Evolutionary conservation across 2,329 filamentous ascomycete genomes (phyloP), one percentile per base, ranked within the genome.

Genomic region (Kalmusia sp.): DNA sequence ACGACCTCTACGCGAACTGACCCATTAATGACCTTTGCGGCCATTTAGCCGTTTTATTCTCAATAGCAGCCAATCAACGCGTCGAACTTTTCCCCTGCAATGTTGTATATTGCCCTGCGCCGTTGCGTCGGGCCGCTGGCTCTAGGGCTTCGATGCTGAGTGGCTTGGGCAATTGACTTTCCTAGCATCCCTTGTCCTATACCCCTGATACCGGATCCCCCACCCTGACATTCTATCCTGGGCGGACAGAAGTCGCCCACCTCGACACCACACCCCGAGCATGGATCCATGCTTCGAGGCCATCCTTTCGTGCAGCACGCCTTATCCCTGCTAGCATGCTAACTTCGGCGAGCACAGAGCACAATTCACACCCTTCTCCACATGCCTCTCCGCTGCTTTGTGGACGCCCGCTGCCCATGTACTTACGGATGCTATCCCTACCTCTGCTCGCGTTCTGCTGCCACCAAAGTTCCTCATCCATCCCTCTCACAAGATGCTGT

Each of bases 361-460:
- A 69, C 67, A 66, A 64, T 67, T 63, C 65, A 58, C 48, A 61
- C 62, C 62, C 59, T 62, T 69, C 69, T 71, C 69, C 71, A 73
- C 70, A 72, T 64, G 63, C 67, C 66, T 24, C 64, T 68, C 60
- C 64, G 62, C 63, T 65, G 57, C 54, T 48, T 59, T 58, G 59
- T 69, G 60, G 64, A 64, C 58, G 59, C 61, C 52, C 55, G 60
- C 9, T 27, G 3, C 58, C 61, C 38, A 58, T 63, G 64, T 61
- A 64, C 65, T 63, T 70, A 68, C 62, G 58, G 59, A 67, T 65
- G 64, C 61, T 55, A 69, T 68, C 69, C 71, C 70, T 65, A 71
- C 68, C 41, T 54, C 51, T 65, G 53, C 53, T 62, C 58, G 59
- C 61, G 57, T 62, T 58, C 57, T 61, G 51, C 59, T 60, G 54